Base-by-base conservation (phyloP, 2,329 filamentous ascomycete species). In the Curvularia verruculosa region DNA sequence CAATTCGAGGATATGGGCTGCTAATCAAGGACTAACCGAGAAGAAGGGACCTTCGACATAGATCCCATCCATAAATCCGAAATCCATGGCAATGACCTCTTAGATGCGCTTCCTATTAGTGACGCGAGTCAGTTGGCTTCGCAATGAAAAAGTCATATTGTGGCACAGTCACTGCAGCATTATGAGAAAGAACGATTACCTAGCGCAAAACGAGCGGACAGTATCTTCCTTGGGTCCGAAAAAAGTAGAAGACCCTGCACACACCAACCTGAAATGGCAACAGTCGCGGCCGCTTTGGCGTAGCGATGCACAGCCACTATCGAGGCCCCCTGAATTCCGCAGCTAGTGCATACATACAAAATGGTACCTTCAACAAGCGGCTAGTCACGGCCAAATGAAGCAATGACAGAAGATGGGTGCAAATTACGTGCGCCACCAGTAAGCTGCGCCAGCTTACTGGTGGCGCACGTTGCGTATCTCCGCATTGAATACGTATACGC, bases 1-100 rank as follows among this genome's bases (percentile, higher is more conserved):
- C 56, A 36, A 52, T 59, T 21, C 56, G 52, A 10, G 52, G 56
- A 31, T 54, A 51, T 34, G 37, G 56, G 52, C 21, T 59, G 52
- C 41, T 45, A 9, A 39, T 48, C 40, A 23, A 59, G 48, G 6
- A 59, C 48, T n/a, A 52, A 44, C 36, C 12, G 52, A 24, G 12
- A 59, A 59, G 5, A 49, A 3, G 44, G 52, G 19, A 45, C 56
- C 56, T 28, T 59, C 29, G 23, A 56, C 43, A 21, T 56, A 49
- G 5, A 21, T 52, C 12, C 43, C 41, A 26, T 56, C 49, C 23
- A 56, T 56, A 29, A 49, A 34, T 23, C 49, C 48, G 54, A 56
- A n/a, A 26, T 34, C 49, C 6, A 52, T 56, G 1, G 41, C 29
- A 28, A 56, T 52, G 36, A 43, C 36, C 46, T 56, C 41, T 52